Base-by-base conservation (phyloP, 23 red algal species). In the Gracilariopsis chorda region DNA sequence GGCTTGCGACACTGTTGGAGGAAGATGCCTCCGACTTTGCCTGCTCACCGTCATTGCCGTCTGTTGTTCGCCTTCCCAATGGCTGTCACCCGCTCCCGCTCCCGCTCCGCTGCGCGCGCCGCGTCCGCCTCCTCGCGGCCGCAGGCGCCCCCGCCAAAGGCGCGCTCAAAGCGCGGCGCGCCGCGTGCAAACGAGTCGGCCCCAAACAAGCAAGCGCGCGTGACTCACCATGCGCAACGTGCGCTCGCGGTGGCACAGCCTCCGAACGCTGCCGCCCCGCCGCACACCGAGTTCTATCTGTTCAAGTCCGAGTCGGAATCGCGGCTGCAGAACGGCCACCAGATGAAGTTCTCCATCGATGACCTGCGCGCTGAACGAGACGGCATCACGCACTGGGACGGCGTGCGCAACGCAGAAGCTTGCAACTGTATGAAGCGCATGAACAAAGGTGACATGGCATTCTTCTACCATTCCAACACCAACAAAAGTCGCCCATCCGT, bases 401-500 rank as follows among this genome's bases (percentile, higher is more conserved):
- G 96, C 35, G 96, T 98, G 36, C 91, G 96, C 37, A 98, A 98
- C 79, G 91, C 91, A 51, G 85, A 95, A 71, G 96, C 96, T 0
- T 74, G 92, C 33, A 98, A 98, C 37, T 62, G 85, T 27, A 73
- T 98, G 65, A 80, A 45, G n/a, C 21, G 46, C 14, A 98, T 98
- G 96, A 61, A 58, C 10, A 17, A 27, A 17, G 96, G 90, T 24
- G 96, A 98, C 28, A 48, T 92, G 68, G 96, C 73, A 9, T 92
- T 98, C 64, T 98, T 98, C 78, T 98, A 98, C 78, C 88, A 98
- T 58, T 98, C 96, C 23, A 98, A 98, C 67, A 93, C 82, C 81
- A 87, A 89, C 49, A 58, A 93, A 25, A 56, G 27, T 7, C 17
- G 49, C 13, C 90, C 95, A 27, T 84, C 78, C 25, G 88, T 98